Percentiles rank a stretch among this genome's conserved stretches.
Conservation (phyloP, 2,329 filamentous ascomycete species). For the Trichoderma koningii region DNA sequence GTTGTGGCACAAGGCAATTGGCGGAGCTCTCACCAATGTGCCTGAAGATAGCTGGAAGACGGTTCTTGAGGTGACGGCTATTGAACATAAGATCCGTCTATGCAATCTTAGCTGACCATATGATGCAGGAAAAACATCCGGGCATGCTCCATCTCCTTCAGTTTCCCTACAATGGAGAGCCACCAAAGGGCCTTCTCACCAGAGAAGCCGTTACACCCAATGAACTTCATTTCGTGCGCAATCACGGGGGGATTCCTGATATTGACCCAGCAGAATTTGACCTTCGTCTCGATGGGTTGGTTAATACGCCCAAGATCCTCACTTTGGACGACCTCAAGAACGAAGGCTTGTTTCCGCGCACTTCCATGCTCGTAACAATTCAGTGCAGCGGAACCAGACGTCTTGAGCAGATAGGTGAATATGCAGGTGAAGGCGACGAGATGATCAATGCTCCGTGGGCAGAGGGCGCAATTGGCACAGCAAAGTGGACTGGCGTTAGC, state of each 20-base stretch:
- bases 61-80: conserved; percentile 42
- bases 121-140: conserved; percentile 53
- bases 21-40: conserved; percentile 45
- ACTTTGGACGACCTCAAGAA: conserved; percentile 63
- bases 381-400: conserved; percentile 71
- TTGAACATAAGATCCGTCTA: too few species aligned
- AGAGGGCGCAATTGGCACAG: conserved; percentile 69
- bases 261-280: conserved; percentile 60
- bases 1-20: conserved; percentile 56
- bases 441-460: conserved; percentile 59
- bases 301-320: conserved; percentile 58
- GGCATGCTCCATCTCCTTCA: conserved; percentile 65
- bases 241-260: conserved; percentile 70
- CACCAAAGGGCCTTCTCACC: conserved; percentile 58
- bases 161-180: conserved; percentile 66
- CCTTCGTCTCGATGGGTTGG: conserved; percentile 61
- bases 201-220: conserved; percentile 63
- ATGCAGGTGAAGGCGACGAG: conserved; percentile 68
- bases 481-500: conserved; percentile 62
- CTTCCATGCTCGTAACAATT: conserved; percentile 60
- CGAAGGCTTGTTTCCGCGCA: conserved; percentile 60
- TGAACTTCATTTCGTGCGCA: conserved; percentile 63
- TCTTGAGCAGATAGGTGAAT: conserved; percentile 66
- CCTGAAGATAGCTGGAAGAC: conserved; percentile 61
- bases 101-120: neutral